Conservation (phyloP, 352 stramenopile species). For the Vaucheria bursata region DNA sequence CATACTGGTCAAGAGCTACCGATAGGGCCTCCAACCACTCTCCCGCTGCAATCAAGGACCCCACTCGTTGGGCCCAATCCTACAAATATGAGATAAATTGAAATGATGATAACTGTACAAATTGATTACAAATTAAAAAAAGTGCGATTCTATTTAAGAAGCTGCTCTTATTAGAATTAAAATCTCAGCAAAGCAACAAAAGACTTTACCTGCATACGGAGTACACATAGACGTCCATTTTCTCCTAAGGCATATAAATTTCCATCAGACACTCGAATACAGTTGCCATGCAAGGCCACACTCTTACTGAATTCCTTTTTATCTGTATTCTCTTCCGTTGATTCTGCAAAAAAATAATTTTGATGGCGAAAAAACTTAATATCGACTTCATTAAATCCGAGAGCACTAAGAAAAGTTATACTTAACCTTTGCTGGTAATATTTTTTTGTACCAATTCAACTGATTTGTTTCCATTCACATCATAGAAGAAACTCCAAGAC, state of each 20-base stretch:
- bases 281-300: not conserved
- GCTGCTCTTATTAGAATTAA: not conserved
- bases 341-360: too few relatives aligned
- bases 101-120: not conserved
- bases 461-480: too few relatives aligned
- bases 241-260: not conserved
- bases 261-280: not conserved
- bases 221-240: not conserved
- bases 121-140: not conserved
- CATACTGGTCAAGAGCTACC: constrained; percentile 87
- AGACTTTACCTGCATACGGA: not conserved
- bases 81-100: constrained; percentile 54
- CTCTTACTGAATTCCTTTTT: too few relatives aligned
- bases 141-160: not conserved
- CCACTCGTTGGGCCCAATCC: constrained; percentile 80
- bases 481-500: too few relatives aligned
- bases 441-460: too few relatives aligned
- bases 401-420: too few relatives aligned
- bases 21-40: constrained; percentile 92
- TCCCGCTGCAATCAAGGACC: constrained; percentile 82
- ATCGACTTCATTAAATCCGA: too few relatives aligned
- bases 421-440: too few relatives aligned
- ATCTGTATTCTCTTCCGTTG: too few relatives aligned
- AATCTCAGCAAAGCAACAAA: not conserved
- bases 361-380: too few relatives aligned